phyloP scores from a whole-genome alignment of 176 grass and related monocot species.

The Aegilops bicornis region DNA sequence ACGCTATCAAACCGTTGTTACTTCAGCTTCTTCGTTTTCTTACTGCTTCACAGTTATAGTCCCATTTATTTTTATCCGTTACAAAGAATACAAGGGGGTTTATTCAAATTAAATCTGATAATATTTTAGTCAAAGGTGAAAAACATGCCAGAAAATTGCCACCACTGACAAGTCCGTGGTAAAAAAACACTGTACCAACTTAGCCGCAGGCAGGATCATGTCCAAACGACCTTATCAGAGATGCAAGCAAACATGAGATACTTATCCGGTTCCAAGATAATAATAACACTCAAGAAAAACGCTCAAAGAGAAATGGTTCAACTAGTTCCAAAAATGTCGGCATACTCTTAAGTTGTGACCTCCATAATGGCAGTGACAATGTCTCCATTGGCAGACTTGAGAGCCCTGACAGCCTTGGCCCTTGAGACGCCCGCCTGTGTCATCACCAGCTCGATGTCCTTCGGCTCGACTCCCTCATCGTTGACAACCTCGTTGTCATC shows the following conservation, averaged over 20 bases:
- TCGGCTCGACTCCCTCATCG: constrained; percentile 55
- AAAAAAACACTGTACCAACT: not conserved
- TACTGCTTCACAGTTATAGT: no score
- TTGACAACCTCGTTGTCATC: constrained; percentile 61
- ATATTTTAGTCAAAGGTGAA: no score
- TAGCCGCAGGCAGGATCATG: not conserved
- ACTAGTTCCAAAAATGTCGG: not conserved
- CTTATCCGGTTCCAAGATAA: not conserved
- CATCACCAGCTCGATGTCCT: constrained; percentile 76
- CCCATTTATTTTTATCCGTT: no score
- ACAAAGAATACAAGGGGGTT: no score
- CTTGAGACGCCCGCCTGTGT: constrained; percentile 52
- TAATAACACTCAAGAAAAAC: not conserved
- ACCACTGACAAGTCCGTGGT: not conserved
- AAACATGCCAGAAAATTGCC: not conserved
- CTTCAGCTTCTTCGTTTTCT: no score
- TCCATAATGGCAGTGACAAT: constrained; percentile 78
- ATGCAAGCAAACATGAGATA: not conserved
- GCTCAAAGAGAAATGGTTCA: not conserved
- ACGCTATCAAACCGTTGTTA: no score
- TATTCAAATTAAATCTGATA: no score
- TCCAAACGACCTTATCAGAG: not conserved
- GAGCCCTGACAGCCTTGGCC: constrained; percentile 58
- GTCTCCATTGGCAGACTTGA: constrained; percentile 49
- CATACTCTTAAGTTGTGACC: constrained; percentile 40